phyloP scores from a whole-genome alignment of 352 stramenopile species.

The Blastocystis sp. region DNA sequence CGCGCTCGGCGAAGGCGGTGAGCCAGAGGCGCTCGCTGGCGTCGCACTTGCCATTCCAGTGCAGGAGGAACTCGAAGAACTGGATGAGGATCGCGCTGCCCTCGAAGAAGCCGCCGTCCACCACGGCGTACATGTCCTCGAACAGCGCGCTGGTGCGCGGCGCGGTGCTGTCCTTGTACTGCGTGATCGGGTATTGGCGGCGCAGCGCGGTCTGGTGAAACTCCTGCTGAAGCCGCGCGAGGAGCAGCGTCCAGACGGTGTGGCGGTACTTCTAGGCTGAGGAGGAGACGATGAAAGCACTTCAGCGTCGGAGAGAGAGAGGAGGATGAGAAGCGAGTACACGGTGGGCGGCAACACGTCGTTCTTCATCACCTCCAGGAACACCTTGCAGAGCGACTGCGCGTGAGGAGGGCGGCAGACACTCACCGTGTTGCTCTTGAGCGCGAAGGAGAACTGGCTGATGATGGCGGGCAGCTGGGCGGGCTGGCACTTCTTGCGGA shows the following conservation, averaged over 20 bases:
- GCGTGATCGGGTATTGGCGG: not conserved
- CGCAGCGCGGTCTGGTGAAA: not conserved
- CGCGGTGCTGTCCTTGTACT: not conserved
- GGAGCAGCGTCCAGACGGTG: not conserved
- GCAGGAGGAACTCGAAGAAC: constrained; percentile 32
- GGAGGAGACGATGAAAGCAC: not conserved
- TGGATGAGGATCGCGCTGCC: not conserved
- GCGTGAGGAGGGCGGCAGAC: not conserved
- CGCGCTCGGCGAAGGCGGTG: not conserved
- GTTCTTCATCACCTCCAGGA: constrained; percentile 44
- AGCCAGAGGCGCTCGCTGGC: not conserved
- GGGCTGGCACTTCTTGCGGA: constrained; percentile 42
- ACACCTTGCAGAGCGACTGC: constrained; percentile 32
- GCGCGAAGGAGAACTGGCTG: constrained; percentile 45
- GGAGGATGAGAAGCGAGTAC: constrained; percentile 31
- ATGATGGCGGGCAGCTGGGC: constrained; percentile 35
- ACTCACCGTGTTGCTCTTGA: not conserved
- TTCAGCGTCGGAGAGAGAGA: constrained; percentile 32
- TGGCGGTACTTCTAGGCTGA: not conserved
- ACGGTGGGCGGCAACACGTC: not conserved
- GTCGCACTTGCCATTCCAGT: constrained; percentile 11
- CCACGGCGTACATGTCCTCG: not conserved
- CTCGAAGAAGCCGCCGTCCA: constrained; percentile 26
- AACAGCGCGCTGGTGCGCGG: not conserved
- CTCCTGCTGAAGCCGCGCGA: constrained; percentile 11